phyloP scores from a whole-genome alignment of 306 rosid species.

The Datisca glomerata region DNA sequence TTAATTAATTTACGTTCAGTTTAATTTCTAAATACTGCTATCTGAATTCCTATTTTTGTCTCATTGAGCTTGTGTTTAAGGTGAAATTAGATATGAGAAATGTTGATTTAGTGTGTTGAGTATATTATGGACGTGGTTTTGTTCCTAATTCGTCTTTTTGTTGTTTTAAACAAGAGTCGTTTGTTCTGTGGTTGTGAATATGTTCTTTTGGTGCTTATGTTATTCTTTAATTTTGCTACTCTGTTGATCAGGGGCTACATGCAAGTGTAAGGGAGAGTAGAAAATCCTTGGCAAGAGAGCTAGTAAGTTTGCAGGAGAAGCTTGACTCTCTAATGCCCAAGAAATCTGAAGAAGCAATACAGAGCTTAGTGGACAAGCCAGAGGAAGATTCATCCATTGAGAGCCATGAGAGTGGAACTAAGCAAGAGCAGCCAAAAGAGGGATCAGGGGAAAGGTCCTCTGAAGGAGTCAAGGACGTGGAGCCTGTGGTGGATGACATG shows the following conservation, averaged over 20 bases:
- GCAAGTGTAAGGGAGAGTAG: conserved; percentile 55
- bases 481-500: not conserved
- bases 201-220: too few relatives aligned
- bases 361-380: not conserved
- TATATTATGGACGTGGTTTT: too few relatives aligned
- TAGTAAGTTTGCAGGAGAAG: conserved; percentile 51
- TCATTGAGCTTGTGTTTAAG: too few relatives aligned
- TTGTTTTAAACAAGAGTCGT: too few relatives aligned
- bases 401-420: not conserved
- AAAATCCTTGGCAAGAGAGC: conserved; percentile 79
- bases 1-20: too few relatives aligned
- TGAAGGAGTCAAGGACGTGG: not conserved
- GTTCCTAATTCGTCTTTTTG: too few relatives aligned
- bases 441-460: conserved; percentile 1
- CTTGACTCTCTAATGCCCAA: conserved; percentile 32
- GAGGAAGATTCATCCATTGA: conserved; percentile 6
- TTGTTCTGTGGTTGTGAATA: too few relatives aligned
- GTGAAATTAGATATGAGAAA: too few relatives aligned
- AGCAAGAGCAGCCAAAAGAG: conserved; percentile 13
- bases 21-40: too few relatives aligned
- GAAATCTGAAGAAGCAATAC: conserved; percentile 15
- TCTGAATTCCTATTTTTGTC: too few relatives aligned
- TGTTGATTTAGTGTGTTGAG: too few relatives aligned
- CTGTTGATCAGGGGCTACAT: conserved; percentile 54
- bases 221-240: too few relatives aligned